Percentiles rank a stretch among this genome's conserved stretches.
These are phyloP conservation scores for Linnemannia zychae DNA, from an alignment of 192 early-diverging fungal species.

Conservation along the genomic window DNA sequence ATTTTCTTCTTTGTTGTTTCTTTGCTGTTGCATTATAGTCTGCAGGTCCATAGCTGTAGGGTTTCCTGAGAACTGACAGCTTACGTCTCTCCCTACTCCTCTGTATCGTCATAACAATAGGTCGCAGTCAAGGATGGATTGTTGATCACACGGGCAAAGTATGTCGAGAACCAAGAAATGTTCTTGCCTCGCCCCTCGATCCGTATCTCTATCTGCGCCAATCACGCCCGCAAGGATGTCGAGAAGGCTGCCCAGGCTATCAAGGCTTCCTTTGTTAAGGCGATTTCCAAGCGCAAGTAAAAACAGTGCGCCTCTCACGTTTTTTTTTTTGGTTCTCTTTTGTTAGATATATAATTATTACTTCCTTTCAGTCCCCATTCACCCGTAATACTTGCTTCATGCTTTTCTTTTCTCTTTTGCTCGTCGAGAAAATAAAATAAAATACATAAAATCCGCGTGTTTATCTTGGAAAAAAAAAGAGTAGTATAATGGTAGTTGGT, in stretches of 20 bases:
- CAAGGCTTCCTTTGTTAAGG: conserved; percentile 76
- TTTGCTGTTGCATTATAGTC: too few species aligned
- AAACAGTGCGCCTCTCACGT: background rate
- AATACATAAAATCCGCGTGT: too few species aligned
- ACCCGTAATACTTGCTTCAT: background rate
- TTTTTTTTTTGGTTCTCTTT: background rate
- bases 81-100: background rate
- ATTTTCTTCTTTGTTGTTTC: conserved; percentile 3
- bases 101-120: background rate
- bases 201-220: conserved; percentile 81
- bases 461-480: too few species aligned
- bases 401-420: background rate
- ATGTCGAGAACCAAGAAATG: conserved; percentile 86
- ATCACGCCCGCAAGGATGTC: conserved; percentile 84
- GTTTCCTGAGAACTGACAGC: too few species aligned
- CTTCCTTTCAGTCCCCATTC: background rate
- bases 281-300: conserved; percentile 59
- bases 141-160: conserved; percentile 89
- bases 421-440: background rate
- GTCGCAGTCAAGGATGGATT: conserved; percentile 82
- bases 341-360: background rate
- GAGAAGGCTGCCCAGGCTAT: conserved; percentile 87
- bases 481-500: too few species aligned
- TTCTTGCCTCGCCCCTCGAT: conserved; percentile 83
- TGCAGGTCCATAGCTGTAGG: conserved; percentile 28